A percentile compares a stretch with the other conserved stretches of the same genome.
Conservation (phyloP, 305 asterid genomes). For the Galium porrigens region DNA sequence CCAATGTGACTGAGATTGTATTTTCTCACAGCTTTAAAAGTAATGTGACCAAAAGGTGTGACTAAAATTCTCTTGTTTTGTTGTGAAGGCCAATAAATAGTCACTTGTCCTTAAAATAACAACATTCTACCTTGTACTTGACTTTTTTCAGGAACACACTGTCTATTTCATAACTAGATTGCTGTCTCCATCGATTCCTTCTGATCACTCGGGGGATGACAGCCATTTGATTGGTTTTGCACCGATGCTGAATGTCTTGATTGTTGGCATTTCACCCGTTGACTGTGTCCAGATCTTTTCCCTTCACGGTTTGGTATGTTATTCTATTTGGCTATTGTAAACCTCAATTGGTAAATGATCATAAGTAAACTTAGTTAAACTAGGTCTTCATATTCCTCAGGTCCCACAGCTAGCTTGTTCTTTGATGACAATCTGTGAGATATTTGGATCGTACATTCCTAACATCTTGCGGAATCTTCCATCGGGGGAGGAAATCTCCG, state of each 20-base stretch:
- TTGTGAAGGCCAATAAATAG: too few relatives aligned
- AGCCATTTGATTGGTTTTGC: slow-evolving; percentile 72
- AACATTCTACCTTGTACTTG: slow-evolving; percentile 6
- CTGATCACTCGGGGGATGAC: slow-evolving; percentile 42
- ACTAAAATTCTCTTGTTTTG: too few relatives aligned
- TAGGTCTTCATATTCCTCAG: slow-evolving; percentile 31
- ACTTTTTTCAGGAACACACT: slow-evolving; percentile 63
- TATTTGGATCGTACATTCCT: slow-evolving; percentile 75
- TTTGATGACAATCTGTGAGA: slow-evolving; percentile 82
- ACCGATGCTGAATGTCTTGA: slow-evolving; percentile 79
- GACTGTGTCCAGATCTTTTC: slow-evolving; percentile 92
- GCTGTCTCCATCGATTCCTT: slow-evolving; percentile 74
- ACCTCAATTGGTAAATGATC: not conserved
- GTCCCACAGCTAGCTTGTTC: slow-evolving; percentile 95
- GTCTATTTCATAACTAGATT: slow-evolving; percentile 66
- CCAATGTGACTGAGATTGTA: too few relatives aligned
- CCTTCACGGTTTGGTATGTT: slow-evolving; percentile 81
- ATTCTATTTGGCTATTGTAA: not conserved
- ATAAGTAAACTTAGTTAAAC: not conserved
- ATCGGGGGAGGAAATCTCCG: slow-evolving; percentile 71
- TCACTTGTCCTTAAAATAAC: not conserved
- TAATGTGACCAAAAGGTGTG: too few relatives aligned
- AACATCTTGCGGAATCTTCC: slow-evolving; percentile 51
- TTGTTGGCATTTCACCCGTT: slow-evolving; percentile 83
- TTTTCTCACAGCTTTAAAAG: too few relatives aligned